phyloP scores from a whole-genome alignment of 371 early-diverging fungal species.

The Rhizomucor miehei region DNA sequence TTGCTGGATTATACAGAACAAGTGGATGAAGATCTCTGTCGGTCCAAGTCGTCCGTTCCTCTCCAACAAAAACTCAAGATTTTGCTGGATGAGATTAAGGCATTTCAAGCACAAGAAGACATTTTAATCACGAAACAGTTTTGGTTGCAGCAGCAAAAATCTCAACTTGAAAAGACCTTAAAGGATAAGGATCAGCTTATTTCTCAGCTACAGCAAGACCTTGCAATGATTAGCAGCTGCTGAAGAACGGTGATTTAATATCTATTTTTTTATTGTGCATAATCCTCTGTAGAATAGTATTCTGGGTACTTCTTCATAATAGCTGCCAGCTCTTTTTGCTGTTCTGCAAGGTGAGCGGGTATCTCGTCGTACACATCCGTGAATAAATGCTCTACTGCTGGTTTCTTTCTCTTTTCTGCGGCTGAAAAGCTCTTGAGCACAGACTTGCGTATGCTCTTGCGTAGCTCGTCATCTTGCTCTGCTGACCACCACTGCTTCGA shows the following conservation, averaged over 20 bases:
- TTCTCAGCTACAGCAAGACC: conserved; percentile 12
- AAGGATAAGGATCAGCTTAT: conserved; percentile 7
- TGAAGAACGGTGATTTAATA: background rate
- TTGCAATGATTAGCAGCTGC: background rate
- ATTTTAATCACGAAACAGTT: background rate
- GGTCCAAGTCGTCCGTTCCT: conserved; percentile 1
- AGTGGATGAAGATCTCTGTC: no score
- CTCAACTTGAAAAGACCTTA: conserved; percentile 4
- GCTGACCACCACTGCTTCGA: conserved; percentile 82
- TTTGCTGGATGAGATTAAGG: conserved; percentile 14
- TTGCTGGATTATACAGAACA: background rate
- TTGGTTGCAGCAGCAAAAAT: conserved; percentile 4
- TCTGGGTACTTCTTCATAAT: conserved; percentile 86
- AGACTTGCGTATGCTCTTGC: conserved; percentile 59
- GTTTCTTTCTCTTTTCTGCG: conserved; percentile 90
- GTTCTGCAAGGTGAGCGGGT: conserved; percentile 72
- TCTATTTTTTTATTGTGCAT: conserved; percentile 10
- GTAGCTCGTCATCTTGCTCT: conserved; percentile 67
- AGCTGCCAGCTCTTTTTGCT: conserved; percentile 74
- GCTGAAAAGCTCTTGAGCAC: conserved; percentile 76
- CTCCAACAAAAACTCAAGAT: conserved; percentile 11
- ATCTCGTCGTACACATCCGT: conserved; percentile 92
- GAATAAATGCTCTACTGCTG: conserved; percentile 78
- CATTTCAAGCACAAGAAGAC: conserved; percentile 12
- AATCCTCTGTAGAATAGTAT: conserved; percentile 70